Conservation (phyloP, 1,139 yeast genomes). For the Pneumocystis jirovecii region DNA sequence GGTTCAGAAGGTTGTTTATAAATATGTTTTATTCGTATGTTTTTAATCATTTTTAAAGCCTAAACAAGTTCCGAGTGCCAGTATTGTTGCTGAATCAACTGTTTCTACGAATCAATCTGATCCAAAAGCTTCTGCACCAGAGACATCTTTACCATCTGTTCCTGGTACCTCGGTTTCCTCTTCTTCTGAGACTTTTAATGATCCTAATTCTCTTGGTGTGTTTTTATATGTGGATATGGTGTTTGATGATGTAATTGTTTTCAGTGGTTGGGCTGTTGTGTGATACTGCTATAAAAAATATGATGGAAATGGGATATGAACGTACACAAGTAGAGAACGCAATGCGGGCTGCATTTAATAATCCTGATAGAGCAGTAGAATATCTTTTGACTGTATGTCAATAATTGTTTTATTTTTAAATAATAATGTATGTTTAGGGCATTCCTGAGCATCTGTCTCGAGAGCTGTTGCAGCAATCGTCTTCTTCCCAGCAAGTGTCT, state of each 20-base stretch:
- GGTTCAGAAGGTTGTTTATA: conserved; percentile 29
- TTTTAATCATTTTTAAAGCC: not conserved
- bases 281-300: conserved; percentile 56
- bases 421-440: conserved; percentile 1
- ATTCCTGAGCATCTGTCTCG: conserved; percentile 1
- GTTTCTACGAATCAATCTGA: conserved; percentile 17
- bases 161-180: conserved; percentile 18
- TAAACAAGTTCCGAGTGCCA: not conserved
- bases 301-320: conserved; percentile 94
- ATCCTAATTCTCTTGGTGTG: conserved; percentile 22
- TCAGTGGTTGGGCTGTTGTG: conserved; percentile 48
- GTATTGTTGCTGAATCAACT: not conserved
- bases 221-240: conserved; percentile 20
- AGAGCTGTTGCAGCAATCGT: not conserved
- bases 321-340: conserved; percentile 81
- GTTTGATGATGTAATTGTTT: conserved; percentile 24
- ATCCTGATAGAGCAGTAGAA: conserved; percentile 97
- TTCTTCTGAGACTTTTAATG: conserved; percentile 18
- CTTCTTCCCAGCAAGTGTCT: not conserved
- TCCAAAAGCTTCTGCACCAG: conserved; percentile 15
- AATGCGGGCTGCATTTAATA: conserved; percentile 85
- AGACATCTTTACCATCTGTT: conserved; percentile 20
- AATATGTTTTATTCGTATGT: not conserved
- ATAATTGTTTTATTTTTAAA: not conserved
- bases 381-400: conserved; percentile 78